phyloP scores from a whole-genome alignment of 768 basidiomycete genomes.

The Antrodiella citrinella region DNA sequence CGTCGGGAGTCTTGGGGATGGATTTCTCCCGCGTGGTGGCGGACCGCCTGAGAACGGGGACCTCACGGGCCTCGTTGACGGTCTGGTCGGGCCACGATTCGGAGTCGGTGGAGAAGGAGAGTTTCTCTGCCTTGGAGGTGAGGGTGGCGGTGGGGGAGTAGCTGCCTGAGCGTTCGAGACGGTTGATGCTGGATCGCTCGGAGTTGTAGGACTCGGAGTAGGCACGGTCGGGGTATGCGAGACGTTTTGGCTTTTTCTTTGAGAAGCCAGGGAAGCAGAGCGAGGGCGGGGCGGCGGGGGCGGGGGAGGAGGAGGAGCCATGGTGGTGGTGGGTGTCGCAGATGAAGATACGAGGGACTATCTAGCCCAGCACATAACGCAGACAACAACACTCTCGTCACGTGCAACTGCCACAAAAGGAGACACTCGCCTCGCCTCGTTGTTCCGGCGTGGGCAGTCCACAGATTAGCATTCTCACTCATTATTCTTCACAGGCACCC shows the following conservation, averaged over 20 bases:
- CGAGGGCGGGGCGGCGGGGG: conserved; percentile 22
- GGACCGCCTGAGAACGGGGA: conserved; percentile 13
- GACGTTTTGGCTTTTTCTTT: conserved; percentile 16
- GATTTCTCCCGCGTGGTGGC: conserved; percentile 12
- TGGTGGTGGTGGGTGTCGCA: conserved; percentile 18
- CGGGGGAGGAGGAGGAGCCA: conserved; percentile 22
- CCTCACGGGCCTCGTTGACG: conserved; percentile 15
- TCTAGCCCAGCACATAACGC: neutral
- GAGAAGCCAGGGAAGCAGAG: conserved; percentile 21
- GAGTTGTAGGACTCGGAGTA: conserved; percentile 17
- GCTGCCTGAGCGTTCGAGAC: conserved; percentile 14
- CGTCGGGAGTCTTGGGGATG: conserved; percentile 12
- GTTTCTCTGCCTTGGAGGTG: conserved; percentile 24
- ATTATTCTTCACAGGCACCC: neutral
- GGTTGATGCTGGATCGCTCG: conserved; percentile 18
- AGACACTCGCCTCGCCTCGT: neutral
- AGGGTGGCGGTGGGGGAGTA: conserved; percentile 28
- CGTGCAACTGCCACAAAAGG: neutral
- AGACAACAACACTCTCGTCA: neutral
- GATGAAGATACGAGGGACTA: conserved; percentile 1
- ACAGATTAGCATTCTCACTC: neutral
- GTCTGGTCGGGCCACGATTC: conserved; percentile 20
- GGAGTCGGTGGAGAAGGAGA: conserved; percentile 24
- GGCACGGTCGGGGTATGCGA: conserved; percentile 18
- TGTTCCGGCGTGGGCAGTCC: neutral